phyloP scores from a whole-genome alignment of 352 stramenopile genomes.

The Pythium folliculosum region DNA sequence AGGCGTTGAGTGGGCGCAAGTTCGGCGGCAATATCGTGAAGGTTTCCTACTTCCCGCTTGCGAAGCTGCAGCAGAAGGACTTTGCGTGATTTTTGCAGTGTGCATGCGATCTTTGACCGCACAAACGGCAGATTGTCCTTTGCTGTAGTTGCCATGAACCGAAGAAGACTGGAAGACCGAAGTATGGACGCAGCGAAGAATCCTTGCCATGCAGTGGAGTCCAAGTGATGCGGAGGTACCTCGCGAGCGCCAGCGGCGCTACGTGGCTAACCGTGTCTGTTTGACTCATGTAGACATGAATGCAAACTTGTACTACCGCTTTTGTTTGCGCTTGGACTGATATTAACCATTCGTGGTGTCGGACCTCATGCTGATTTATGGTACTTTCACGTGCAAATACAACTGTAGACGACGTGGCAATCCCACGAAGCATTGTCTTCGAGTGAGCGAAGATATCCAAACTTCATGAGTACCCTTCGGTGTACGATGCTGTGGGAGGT shows the following conservation, averaged over 20 bases:
- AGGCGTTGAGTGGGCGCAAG: conserved; percentile 84
- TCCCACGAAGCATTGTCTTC: background rate
- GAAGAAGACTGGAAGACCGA: conserved; percentile 1
- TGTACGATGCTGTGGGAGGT: background rate
- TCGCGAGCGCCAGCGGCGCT: conserved; percentile 9
- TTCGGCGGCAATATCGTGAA: conserved; percentile 87
- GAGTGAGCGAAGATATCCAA: background rate
- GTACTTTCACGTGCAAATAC: background rate
- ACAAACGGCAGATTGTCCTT: conserved; percentile 27
- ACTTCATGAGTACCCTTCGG: background rate
- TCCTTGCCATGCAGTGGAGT: background rate
- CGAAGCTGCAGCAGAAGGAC: conserved; percentile 71
- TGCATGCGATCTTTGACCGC: conserved; percentile 2
- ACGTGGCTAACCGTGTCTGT: conserved; percentile 28
- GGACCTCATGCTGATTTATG: conserved; percentile 5
- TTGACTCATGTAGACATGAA: conserved; percentile 33
- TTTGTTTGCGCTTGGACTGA: background rate
- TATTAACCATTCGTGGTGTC: background rate
- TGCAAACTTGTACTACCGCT: conserved; percentile 28
- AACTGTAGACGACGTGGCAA: background rate
- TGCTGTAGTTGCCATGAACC: conserved; percentile 19
- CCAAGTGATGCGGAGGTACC: conserved; percentile 17
- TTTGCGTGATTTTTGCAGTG: conserved; percentile 48
- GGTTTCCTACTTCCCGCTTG: conserved; percentile 73
- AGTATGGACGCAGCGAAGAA: background rate